These are phyloP conservation scores for Saccharomyces paradoxus DNA, from an alignment of 805 yeast genomes.

Conservation along the genomic window DNA sequence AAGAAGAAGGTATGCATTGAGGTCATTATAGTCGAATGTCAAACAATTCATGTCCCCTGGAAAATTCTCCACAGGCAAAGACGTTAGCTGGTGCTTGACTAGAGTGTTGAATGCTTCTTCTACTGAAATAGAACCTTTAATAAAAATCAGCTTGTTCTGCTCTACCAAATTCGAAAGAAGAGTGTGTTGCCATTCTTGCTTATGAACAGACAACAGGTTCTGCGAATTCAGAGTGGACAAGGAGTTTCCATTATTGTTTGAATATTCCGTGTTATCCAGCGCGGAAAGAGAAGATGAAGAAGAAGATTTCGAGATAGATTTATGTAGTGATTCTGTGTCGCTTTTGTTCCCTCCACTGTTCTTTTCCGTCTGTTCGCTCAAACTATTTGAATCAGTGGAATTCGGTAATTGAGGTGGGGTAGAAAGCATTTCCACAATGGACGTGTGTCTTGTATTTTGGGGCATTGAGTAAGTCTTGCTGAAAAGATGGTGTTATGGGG, in stretches of 20 bases:
- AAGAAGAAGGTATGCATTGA: slow-evolving; percentile 74
- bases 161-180: slow-evolving; percentile 67
- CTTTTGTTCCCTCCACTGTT: neutral
- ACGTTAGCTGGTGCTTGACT: slow-evolving; percentile 62
- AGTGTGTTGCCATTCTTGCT: slow-evolving; percentile 58
- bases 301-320: slow-evolving; percentile 28
- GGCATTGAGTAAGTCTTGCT: neutral
- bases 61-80: slow-evolving; percentile 64
- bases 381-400: slow-evolving; percentile 2
- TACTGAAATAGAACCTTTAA: slow-evolving; percentile 58
- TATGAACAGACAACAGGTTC: slow-evolving; percentile 17
- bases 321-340: slow-evolving; percentile 32
- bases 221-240: slow-evolving; percentile 5
- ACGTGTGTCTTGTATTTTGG: slow-evolving; percentile 41
- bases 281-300: slow-evolving; percentile 4
- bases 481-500: neutral
- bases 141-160: slow-evolving; percentile 61
- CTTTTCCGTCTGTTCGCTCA: neutral
- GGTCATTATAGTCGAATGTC: slow-evolving; percentile 84
- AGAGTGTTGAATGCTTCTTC: slow-evolving; percentile 82
- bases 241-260: slow-evolving; percentile 11
- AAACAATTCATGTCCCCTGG: slow-evolving; percentile 54
- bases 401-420: slow-evolving; percentile 63
- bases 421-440: slow-evolving; percentile 66
- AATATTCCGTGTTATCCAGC: neutral